A percentile compares a stretch with the other conserved stretches of the same genome.
Evolutionary conservation across 176 grass and related monocot genomes (phyloP).

Genomic region (Oryza brachyantha): DNA sequence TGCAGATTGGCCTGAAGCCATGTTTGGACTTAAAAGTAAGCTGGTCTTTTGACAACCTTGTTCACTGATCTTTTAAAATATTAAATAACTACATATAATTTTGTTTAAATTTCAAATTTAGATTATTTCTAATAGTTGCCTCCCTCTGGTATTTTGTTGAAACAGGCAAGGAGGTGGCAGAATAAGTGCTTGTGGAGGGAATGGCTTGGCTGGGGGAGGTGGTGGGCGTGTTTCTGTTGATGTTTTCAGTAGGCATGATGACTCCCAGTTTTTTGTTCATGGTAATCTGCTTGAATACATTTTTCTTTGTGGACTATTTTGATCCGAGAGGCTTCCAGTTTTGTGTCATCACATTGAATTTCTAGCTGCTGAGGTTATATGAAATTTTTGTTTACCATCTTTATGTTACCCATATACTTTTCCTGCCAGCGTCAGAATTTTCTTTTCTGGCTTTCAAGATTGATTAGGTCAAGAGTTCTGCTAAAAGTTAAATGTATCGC

Average conservation of each 20-base stretch:
- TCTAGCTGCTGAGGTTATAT: background rate
- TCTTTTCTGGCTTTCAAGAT: conserved; percentile 2
- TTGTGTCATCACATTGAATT: background rate
- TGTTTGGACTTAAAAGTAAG: background rate
- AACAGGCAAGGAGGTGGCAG: conserved; percentile 80
- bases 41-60: conserved; percentile 8
- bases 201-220: conserved; percentile 88
- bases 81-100: background rate
- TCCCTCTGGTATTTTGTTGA: conserved; percentile 33
- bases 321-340: background rate
- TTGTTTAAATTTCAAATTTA: conserved; percentile 12
- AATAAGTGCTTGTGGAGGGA: conserved; percentile 88
- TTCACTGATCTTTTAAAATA: conserved; percentile 14
- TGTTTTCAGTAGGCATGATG: conserved; percentile 93
- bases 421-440: background rate
- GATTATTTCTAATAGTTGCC: background rate
- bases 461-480: background rate
- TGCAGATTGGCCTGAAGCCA: background rate
- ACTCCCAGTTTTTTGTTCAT: conserved; percentile 73
- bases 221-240: conserved; percentile 88
- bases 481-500: background rate
- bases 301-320: background rate
- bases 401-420: conserved; percentile 4
- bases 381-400: conserved; percentile 15
- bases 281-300: conserved; percentile 46